Evolutionary conservation across 2,329 filamentous ascomycete genomes (phyloP).

Genomic region (Thielaviopsis cerberus): DNA sequence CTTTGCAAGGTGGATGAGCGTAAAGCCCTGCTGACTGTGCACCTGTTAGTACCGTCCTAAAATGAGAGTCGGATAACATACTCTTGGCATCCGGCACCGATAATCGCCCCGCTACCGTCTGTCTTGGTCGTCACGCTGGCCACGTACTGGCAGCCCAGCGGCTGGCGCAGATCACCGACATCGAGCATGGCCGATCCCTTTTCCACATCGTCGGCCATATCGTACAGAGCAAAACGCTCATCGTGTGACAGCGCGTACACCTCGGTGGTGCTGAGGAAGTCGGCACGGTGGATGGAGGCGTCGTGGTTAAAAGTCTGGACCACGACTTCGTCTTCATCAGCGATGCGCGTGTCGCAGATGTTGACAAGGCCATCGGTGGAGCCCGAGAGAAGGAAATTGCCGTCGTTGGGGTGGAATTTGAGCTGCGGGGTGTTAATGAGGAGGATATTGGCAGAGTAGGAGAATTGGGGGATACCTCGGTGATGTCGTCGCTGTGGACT

Average conservation of each 20-base stretch:
- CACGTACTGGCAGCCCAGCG: constrained; percentile 55
- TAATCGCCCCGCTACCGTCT: constrained; percentile 37
- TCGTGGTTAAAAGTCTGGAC: constrained; percentile 63
- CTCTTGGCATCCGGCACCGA: constrained; percentile 52
- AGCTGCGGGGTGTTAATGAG: constrained; percentile 13
- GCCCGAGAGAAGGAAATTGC: constrained; percentile 49
- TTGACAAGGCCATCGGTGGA: constrained; percentile 68
- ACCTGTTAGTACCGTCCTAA: neutral
- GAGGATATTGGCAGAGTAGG: constrained; percentile 17
- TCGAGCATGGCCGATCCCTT: constrained; percentile 35
- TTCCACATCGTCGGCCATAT: constrained; percentile 43
- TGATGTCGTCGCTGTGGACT: constrained; percentile 50
- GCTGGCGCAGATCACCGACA: constrained; percentile 51
- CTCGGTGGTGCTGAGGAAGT: constrained; percentile 46
- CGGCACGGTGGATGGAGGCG: constrained; percentile 55
- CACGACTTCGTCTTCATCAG: constrained; percentile 60
- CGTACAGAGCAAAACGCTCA: constrained; percentile 58
- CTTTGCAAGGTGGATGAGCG: constrained; percentile 40
- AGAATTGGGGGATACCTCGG: constrained; percentile 22
- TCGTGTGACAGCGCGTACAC: constrained; percentile 61
- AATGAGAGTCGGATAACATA: constrained; percentile 27
- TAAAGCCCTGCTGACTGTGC: constrained; percentile 35
- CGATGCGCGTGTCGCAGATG: constrained; percentile 50
- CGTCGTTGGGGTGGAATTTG: constrained; percentile 38
- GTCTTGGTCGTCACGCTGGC: constrained; percentile 45